Base-by-base conservation (phyloP, 768 basidiomycete genomes). In the Rubroboletus pulcherrimus region DNA sequence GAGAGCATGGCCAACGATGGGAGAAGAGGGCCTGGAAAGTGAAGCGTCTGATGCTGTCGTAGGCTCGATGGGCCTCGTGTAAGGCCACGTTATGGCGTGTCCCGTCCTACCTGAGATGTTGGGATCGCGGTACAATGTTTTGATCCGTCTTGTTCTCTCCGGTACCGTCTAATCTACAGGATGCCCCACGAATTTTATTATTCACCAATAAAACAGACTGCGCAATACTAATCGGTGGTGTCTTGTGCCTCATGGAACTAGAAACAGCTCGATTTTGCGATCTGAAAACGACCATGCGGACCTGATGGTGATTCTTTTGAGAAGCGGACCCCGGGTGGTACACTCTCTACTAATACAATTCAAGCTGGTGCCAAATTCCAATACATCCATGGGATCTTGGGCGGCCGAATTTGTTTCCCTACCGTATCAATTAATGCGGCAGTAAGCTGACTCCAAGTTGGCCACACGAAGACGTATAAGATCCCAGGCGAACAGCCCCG, bases 1-100 rank as follows among this genome's bases (percentile, higher is more conserved):
- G 86, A 89, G 66, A 79, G 86, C 60, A 80, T 91, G 56, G 80
- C 81, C 53, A 83, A 78, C 40, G 63, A 69, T 33, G 73, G 72
- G 52, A 63, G 51, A 50, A 58, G 57, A 45, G 67, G 56, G 48
- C 49, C 60, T 33, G 57, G 53, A 57, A 68, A 58, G 33, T 82
- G 77, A 68, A 78, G 79, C 63, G 76, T 35, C 57, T 79, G 67
- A 71, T 47, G 53, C 55, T 50, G 40, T 54, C 54, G 51, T 58
- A 59, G 43, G 56, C 46, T 53, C 46, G 41, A 37, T 50, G 51
- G 42, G 21, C 21, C 49, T 30, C 51, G 50, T 47, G 30, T 34
- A 39, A 29, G 46, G 31, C 42, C 42, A 33, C 35, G 48, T 54
- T 49, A 53, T 47, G 50, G 42, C 40, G 39, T 56, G 41, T 49